A percentile compares a stretch with the other conserved stretches of the same genome.
Conservation (phyloP, 495 filamentous ascomycete genomes). For the Entonaema liquescens region DNA sequence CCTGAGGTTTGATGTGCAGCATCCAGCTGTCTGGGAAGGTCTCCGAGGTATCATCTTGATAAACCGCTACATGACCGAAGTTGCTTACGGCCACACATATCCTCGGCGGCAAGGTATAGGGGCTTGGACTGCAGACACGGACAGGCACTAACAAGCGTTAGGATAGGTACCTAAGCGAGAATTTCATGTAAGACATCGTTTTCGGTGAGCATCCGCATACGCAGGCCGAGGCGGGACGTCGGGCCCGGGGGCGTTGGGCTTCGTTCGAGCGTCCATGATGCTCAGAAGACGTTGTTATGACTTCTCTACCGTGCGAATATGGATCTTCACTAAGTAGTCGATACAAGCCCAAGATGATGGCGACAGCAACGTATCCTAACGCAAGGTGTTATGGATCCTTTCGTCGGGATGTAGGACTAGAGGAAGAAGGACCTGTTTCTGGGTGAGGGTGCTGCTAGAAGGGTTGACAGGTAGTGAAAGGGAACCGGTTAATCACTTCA, state of each 20-base stretch:
- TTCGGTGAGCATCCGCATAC: background rate
- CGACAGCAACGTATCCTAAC: background rate
- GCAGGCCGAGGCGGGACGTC: constrained; percentile 11
- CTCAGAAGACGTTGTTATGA: background rate
- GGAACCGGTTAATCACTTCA: background rate
- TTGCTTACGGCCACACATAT: constrained; percentile 1
- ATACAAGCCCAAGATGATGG: constrained; percentile 18
- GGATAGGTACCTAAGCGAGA: constrained; percentile 4
- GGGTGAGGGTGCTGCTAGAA: background rate
- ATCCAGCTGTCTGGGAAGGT: constrained; percentile 5
- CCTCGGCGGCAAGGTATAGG: background rate
- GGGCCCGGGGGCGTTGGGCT: constrained; percentile 10
- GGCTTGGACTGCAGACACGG: background rate
- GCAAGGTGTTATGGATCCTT: background rate
- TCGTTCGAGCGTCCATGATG: background rate
- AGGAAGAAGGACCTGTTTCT: background rate
- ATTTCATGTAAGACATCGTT: background rate
- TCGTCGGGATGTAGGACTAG: background rate
- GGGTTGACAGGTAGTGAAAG: background rate
- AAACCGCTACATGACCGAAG: constrained; percentile 14
- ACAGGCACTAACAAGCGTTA: background rate
- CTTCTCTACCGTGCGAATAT: constrained; percentile 28
- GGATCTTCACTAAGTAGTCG: constrained; percentile 24
- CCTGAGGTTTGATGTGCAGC: background rate
- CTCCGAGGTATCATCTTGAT: constrained; percentile 28